Conservation (phyloP, 805 yeast species). For the Saccharomyces mikatae region DNA sequence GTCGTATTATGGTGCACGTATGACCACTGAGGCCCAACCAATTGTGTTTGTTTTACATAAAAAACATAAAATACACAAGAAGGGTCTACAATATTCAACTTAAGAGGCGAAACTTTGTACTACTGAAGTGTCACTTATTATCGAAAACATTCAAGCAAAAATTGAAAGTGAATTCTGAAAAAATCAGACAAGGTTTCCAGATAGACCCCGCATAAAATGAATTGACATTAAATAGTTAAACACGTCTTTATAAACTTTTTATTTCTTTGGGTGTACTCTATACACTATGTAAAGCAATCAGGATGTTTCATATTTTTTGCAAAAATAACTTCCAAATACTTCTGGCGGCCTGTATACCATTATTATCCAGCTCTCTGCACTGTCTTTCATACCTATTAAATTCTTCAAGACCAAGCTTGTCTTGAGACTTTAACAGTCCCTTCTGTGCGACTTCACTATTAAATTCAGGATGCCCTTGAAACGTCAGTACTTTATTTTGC, state of each 20-base stretch:
- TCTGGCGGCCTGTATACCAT: conserved; percentile 28
- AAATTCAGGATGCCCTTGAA: conserved; percentile 92
- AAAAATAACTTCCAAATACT: conserved; percentile 12
- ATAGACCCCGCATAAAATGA: neutral
- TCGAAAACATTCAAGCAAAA: neutral
- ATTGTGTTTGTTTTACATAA: too few relatives aligned
- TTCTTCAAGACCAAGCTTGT: conserved; percentile 7
- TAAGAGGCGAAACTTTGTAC: too few relatives aligned
- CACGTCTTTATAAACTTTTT: neutral
- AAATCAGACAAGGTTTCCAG: neutral
- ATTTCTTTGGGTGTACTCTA: neutral
- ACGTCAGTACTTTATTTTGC: conserved; percentile 45
- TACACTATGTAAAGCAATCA: neutral
- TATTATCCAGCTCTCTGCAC: conserved; percentile 32
- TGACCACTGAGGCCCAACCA: too few relatives aligned
- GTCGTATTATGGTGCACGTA: too few relatives aligned
- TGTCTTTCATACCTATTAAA: conserved; percentile 27
- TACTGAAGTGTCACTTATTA: too few relatives aligned
- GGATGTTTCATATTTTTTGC: neutral
- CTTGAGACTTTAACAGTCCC: conserved; percentile 4
- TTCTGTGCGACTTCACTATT: conserved; percentile 26
- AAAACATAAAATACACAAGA: too few relatives aligned
- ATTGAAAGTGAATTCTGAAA: neutral
- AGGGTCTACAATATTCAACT: too few relatives aligned
- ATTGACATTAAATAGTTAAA: neutral